A percentile compares a stretch with the other conserved stretches of the same genome.
These are phyloP conservation scores for Collybia mongolica DNA, from an alignment of 768 basidiomycete genomes.

Conservation along the genomic window DNA sequence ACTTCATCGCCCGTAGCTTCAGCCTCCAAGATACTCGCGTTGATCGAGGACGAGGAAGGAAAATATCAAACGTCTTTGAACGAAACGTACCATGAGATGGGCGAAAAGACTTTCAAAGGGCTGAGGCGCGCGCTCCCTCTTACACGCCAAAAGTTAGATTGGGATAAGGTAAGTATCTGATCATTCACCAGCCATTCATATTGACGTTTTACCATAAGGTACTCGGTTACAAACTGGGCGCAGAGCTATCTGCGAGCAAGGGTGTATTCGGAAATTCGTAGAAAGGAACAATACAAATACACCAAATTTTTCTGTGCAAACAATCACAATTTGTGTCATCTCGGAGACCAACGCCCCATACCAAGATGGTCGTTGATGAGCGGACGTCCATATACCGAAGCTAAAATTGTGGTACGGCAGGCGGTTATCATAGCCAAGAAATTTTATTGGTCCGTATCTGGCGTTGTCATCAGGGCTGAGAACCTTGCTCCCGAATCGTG, in stretches of 20 bases:
- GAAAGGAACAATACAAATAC: constrained; percentile 4
- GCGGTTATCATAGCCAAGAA: no score
- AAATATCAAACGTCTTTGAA: constrained; percentile 79
- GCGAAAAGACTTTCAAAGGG: constrained; percentile 91
- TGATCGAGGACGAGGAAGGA: constrained; percentile 79
- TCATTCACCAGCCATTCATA: constrained; percentile 1
- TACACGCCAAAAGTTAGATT: constrained; percentile 92
- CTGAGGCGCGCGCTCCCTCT: constrained; percentile 88
- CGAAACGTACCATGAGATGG: constrained; percentile 84
- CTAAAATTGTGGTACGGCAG: no score
- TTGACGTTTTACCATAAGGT: constrained; percentile 28
- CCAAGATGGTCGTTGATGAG: no score
- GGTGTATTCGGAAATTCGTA: constrained; percentile 42
- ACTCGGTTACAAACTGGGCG: constrained; percentile 69
- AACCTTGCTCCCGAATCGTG: no score
- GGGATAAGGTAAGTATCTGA: constrained; percentile 75
- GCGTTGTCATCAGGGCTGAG: no score
- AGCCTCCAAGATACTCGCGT: constrained; percentile 72
- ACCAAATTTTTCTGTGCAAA: no score
- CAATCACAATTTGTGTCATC: no score
- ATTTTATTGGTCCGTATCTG: no score
- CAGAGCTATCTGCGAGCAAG: constrained; percentile 70
- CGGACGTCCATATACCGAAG: no score
- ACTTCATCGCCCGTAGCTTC: constrained; percentile 49
- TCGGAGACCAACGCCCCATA: no score